phyloP scores from a whole-genome alignment of 2,329 filamentous ascomycete species.

The Phialemoniopsis sp. region DNA sequence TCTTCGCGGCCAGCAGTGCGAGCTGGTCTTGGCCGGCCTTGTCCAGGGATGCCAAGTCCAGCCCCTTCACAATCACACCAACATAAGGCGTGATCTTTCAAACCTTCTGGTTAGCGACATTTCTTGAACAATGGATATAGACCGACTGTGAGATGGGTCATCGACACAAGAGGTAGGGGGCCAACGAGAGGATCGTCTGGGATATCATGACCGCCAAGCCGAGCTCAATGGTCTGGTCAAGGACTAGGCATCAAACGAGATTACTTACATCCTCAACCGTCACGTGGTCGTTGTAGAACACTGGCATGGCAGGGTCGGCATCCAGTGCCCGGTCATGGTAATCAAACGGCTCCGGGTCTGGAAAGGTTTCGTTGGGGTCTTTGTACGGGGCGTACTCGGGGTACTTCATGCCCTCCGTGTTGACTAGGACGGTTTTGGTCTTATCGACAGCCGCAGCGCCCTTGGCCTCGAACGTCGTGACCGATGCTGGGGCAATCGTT shows the following conservation, averaged over 20 bases:
- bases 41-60: background rate
- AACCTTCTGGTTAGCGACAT: no score
- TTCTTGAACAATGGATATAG: no score
- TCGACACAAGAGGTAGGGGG: no score
- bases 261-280: background rate
- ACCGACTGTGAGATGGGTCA: no score
- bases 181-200: no score
- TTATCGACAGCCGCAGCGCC: background rate
- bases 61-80: background rate
- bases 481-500: no score
- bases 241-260: no score
- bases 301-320: background rate
- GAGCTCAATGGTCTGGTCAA: no score
- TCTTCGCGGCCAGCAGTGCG: background rate
- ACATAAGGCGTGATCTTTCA: conserved; percentile 1
- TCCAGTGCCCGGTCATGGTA: background rate
- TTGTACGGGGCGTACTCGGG: conserved; percentile 1
- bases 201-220: no score
- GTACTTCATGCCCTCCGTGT: background rate
- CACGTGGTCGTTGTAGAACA: conserved; percentile 1
- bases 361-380: background rate
- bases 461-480: no score
- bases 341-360: conserved; percentile 1
- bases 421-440: background rate
- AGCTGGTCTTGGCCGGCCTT: conserved; percentile 1